These are phyloP conservation scores for Neonectria neomacrospora DNA, from an alignment of 2,329 filamentous ascomycete genomes.

Conservation along the genomic window DNA sequence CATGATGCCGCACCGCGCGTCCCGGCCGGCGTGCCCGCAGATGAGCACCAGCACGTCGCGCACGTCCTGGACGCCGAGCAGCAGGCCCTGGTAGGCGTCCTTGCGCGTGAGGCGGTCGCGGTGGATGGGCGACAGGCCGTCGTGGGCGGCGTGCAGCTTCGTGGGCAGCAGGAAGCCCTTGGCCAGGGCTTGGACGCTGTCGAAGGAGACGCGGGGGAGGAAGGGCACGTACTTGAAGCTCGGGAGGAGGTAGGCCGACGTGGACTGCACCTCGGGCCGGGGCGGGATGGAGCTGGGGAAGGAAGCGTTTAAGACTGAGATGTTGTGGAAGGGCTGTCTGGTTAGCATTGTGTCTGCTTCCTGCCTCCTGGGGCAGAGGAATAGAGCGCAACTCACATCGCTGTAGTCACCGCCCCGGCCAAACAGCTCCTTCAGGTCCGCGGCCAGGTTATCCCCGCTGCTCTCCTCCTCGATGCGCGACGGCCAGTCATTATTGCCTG, in stretches of 20 bases:
- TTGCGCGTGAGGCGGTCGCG: slow-evolving; percentile 63
- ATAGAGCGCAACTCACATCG: slow-evolving; percentile 63
- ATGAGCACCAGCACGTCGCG: slow-evolving; percentile 81
- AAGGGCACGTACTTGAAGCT: slow-evolving; percentile 83
- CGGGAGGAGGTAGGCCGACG: slow-evolving; percentile 81
- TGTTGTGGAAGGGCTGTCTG: slow-evolving; percentile 81
- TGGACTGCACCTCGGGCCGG: slow-evolving; percentile 59
- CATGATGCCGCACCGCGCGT: slow-evolving; percentile 83
- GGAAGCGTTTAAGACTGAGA: slow-evolving; percentile 81
- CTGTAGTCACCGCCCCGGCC: slow-evolving; percentile 73
- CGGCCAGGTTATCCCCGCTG: slow-evolving; percentile 71
- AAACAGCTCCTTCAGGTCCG: slow-evolving; percentile 76
- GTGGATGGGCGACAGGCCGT: slow-evolving; percentile 67
- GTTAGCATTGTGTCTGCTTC: background rate
- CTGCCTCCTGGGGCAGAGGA: background rate
- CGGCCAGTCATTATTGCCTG: slow-evolving; percentile 82
- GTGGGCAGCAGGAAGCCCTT: slow-evolving; percentile 74
- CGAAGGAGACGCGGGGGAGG: slow-evolving; percentile 70
- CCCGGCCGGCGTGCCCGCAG: slow-evolving; percentile 87
- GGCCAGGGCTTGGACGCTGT: slow-evolving; percentile 67
- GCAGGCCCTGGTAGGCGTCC: slow-evolving; percentile 61
- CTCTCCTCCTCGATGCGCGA: slow-evolving; percentile 88
- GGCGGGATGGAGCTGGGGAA: slow-evolving; percentile 68
- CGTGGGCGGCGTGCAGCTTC: slow-evolving; percentile 70
- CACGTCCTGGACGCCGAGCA: slow-evolving; percentile 70